Conservation (phyloP, 1,284 basidiomycete species). For the Pseudozyma sp. region DNA sequence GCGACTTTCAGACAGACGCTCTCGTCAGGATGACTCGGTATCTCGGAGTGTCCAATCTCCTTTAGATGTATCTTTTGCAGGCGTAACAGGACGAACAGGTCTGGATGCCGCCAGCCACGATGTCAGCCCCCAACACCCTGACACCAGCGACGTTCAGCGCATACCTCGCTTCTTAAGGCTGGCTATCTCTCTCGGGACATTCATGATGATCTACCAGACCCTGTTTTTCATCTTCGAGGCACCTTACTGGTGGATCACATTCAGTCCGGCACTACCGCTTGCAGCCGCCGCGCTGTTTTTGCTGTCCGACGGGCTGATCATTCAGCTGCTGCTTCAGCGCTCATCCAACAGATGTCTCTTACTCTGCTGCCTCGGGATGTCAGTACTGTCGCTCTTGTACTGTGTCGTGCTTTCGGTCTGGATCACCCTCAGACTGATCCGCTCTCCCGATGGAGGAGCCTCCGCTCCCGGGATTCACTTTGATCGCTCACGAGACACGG, state of each 20-base stretch:
- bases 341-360: not conserved
- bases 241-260: slow-evolving; percentile 16
- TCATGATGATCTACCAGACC: slow-evolving; percentile 13
- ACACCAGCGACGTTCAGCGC: too few relatives aligned
- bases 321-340: slow-evolving; percentile 3
- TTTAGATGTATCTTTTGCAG: too few relatives aligned
- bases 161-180: not conserved
- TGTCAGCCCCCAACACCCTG: too few relatives aligned
- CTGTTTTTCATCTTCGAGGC: slow-evolving; percentile 32
- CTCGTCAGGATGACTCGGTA: too few relatives aligned
- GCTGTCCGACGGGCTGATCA: slow-evolving; percentile 11
- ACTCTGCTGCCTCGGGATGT: not conserved
- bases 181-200: not conserved
- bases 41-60: too few relatives aligned
- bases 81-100: not conserved
- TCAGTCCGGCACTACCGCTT: slow-evolving; percentile 19
- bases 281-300: slow-evolving; percentile 15
- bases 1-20: too few relatives aligned
- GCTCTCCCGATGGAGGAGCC: slow-evolving; percentile 9
- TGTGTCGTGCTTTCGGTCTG: slow-evolving; percentile 8
- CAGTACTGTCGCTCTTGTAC: slow-evolving; percentile 1
- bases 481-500: not conserved
- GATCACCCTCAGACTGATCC: slow-evolving; percentile 8
- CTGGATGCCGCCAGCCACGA: not conserved
- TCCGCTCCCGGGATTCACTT: slow-evolving; percentile 31